These are phyloP conservation scores for Calcarisporium arbuscula DNA, from an alignment of 2,329 filamentous ascomycete genomes.

Conservation along the genomic window DNA sequence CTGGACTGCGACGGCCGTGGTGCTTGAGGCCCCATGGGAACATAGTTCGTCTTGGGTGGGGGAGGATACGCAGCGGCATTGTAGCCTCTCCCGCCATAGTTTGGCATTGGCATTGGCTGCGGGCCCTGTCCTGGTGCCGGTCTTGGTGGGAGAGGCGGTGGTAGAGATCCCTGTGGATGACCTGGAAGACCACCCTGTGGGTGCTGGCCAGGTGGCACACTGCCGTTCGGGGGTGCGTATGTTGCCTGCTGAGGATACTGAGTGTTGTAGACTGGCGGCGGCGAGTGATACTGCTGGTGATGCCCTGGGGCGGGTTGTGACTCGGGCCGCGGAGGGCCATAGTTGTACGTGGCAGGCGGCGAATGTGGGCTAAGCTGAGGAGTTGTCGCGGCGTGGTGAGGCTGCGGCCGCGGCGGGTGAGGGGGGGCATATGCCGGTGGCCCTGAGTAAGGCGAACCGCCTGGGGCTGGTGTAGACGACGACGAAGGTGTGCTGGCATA, in stretches of 20 bases:
- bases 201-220: not conserved
- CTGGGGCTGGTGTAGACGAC: constrained; percentile 1
- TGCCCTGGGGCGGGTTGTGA: constrained; percentile 7
- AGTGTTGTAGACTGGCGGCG: constrained; percentile 7
- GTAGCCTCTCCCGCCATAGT: constrained; percentile 15
- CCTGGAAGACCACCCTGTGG: no score
- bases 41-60: constrained; percentile 25
- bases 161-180: constrained; percentile 5
- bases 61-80: constrained; percentile 21
- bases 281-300: constrained; percentile 5
- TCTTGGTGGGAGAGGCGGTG: constrained; percentile 22
- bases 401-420: constrained; percentile 8
- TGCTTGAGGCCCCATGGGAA: constrained; percentile 14
- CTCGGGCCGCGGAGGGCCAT: constrained; percentile 4
- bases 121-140: constrained; percentile 16
- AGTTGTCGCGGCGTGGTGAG: constrained; percentile 4
- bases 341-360: constrained; percentile 7
- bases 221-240: constrained; percentile 3
- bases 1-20: constrained; percentile 10
- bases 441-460: not conserved
- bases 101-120: constrained; percentile 12
- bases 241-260: constrained; percentile 9
- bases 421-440: not conserved
- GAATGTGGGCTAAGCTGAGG: constrained; percentile 6
- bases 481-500: constrained; percentile 8